Conservation (phyloP, 768 basidiomycete species). For the Tricholoma saponaceum region DNA sequence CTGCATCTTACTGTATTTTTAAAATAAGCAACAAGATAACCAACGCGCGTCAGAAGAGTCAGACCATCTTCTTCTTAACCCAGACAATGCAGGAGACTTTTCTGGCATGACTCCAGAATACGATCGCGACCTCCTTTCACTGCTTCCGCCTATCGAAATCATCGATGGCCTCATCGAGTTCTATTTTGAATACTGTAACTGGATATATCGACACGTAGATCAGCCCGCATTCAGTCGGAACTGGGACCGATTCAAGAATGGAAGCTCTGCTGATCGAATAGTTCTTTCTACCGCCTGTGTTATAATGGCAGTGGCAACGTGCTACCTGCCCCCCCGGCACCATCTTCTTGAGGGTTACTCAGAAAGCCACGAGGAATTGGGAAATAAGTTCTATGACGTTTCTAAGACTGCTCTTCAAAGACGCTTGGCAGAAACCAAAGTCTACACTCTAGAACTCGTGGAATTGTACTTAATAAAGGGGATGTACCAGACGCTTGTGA, state of each 20-base stretch:
- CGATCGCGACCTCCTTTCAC: slow-evolving; percentile 67
- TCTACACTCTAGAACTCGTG: slow-evolving; percentile 68
- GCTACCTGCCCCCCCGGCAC: slow-evolving; percentile 68
- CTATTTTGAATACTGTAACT: slow-evolving; percentile 86
- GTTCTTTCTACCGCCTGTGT: slow-evolving; percentile 69
- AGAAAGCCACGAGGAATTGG: slow-evolving; percentile 57
- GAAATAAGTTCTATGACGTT: slow-evolving; percentile 64
- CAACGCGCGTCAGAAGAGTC: slow-evolving; percentile 49
- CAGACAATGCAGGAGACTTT: slow-evolving; percentile 43
- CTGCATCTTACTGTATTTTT: slow-evolving; percentile 11
- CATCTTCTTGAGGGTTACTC: slow-evolving; percentile 49
- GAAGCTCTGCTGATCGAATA: slow-evolving; percentile 59
- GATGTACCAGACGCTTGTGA: slow-evolving; percentile 70
- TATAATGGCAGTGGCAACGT: slow-evolving; percentile 69
- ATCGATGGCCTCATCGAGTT: slow-evolving; percentile 71
- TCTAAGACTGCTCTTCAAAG: slow-evolving; percentile 62
- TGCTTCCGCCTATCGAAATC: slow-evolving; percentile 60
- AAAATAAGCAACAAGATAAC: slow-evolving; percentile 32
- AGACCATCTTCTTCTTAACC: slow-evolving; percentile 49
- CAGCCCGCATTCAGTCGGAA: slow-evolving; percentile 53
- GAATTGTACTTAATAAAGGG: slow-evolving; percentile 68
- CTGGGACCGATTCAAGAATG: slow-evolving; percentile 74
- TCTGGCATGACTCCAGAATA: slow-evolving; percentile 46
- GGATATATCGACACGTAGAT: slow-evolving; percentile 81
- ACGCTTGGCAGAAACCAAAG: slow-evolving; percentile 53